Evolutionary conservation across 2,329 filamentous ascomycete species (phyloP).

Genomic region (Didymellaceae sp.): DNA sequence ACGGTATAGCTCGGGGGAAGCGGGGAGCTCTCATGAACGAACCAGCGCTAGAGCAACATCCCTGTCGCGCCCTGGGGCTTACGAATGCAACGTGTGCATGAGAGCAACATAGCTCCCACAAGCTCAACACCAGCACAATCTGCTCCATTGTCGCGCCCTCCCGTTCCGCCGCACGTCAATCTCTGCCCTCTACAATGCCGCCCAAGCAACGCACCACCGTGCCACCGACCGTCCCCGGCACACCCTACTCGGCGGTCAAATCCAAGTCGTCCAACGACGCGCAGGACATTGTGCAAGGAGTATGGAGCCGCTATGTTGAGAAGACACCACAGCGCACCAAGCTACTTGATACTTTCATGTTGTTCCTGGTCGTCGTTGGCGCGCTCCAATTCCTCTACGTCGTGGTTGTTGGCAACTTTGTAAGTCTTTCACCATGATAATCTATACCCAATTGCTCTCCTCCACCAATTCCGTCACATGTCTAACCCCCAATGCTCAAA

Average conservation of each 20-base stretch:
- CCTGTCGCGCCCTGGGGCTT: conserved; percentile 16
- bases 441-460: no score
- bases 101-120: no score
- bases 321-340: conserved; percentile 89
- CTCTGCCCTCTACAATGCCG: conserved; percentile 31
- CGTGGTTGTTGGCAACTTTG: conserved; percentile 89
- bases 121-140: conserved; percentile 18
- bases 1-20: conserved; percentile 11
- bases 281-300: conserved; percentile 68
- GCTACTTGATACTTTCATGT: conserved; percentile 90
- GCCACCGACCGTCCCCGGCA: conserved; percentile 21
- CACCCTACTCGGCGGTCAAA: conserved; percentile 31
- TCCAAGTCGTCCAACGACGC: conserved; percentile 43
- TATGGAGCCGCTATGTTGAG: conserved; percentile 79
- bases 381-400: conserved; percentile 95
- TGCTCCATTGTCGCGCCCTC: conserved; percentile 11
- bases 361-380: conserved; percentile 82
- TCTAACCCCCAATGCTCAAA: no score
- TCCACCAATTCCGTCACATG: no score
- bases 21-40: conserved; percentile 25
- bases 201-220: conserved; percentile 40
- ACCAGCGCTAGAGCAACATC: conserved; percentile 18
- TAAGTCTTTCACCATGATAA: conserved; percentile 60
- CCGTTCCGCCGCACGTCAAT: conserved; percentile 2
- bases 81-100: no score